Evolutionary conservation across 306 rosid genomes (phyloP).

Genomic region (Pachyrhizus erosus): DNA sequence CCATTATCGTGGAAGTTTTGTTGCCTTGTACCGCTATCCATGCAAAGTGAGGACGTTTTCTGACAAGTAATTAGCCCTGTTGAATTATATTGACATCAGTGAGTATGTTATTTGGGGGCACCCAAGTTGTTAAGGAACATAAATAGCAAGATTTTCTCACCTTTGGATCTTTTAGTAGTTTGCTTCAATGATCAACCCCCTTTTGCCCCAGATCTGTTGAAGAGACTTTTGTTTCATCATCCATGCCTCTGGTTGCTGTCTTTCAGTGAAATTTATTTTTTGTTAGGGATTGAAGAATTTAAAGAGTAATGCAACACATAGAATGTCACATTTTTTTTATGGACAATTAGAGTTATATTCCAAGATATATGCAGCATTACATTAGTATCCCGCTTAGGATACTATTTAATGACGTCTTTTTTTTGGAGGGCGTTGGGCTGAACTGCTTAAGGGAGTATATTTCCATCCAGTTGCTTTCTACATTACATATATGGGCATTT

Average conservation of each 20-base stretch:
- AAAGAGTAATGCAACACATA: conserved; percentile 18
- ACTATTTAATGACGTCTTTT: not conserved
- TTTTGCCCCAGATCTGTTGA: conserved; percentile 26
- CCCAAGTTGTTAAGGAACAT: conserved; percentile 43
- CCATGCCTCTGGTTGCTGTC: conserved; percentile 26
- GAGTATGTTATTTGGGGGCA: conserved; percentile 53
- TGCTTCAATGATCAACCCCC: conserved; percentile 42
- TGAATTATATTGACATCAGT: conserved; percentile 43
- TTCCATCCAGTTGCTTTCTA: not conserved
- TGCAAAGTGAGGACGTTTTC: conserved; percentile 49
- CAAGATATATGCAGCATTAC: conserved; percentile 21
- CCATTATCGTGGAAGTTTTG: conserved; percentile 45
- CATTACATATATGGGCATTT: not conserved
- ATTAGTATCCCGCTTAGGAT: not conserved
- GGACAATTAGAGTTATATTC: conserved; percentile 27
- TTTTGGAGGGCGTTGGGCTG: not conserved
- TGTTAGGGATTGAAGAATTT: conserved; percentile 21
- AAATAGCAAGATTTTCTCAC: conserved; percentile 40
- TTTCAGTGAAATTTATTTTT: conserved; percentile 10
- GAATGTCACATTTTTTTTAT: conserved; percentile 13
- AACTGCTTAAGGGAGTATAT: not conserved
- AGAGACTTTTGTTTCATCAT: conserved; percentile 38
- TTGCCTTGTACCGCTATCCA: conserved; percentile 51
- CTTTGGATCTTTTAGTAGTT: conserved; percentile 37
- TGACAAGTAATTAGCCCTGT: conserved; percentile 51